Percentiles rank a stretch among this genome's conserved stretches.
Conservation (phyloP, 441 rosid species). For the Populus hybrid region DNA sequence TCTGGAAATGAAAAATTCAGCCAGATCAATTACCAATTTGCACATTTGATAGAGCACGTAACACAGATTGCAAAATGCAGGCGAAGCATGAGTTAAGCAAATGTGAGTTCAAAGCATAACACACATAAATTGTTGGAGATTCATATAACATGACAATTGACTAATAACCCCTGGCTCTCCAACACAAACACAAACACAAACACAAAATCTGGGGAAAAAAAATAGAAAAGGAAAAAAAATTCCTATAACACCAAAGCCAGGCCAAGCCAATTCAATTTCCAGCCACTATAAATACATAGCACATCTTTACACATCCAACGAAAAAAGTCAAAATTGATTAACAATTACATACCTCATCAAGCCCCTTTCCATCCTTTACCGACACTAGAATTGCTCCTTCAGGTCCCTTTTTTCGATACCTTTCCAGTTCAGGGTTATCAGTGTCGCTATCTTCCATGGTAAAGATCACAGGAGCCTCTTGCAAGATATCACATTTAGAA, state of each 20-base stretch:
- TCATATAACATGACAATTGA: not conserved
- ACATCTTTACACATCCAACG: not conserved
- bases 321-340: not conserved
- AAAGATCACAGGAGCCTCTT: conserved; percentile 52
- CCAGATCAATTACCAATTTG: not conserved
- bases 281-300: not conserved
- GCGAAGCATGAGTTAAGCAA: not conserved
- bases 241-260: not conserved
- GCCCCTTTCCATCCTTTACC: conserved; percentile 61
- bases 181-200: too few species aligned
- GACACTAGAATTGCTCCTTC: conserved; percentile 69
- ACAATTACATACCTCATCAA: conserved; percentile 48
- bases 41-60: not conserved
- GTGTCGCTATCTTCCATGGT: conserved; percentile 48
- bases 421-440: conserved; percentile 50
- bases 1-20: not conserved
- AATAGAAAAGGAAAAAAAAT: not conserved
- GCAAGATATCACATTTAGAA: conserved; percentile 82
- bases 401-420: conserved; percentile 69
- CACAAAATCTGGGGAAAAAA: not conserved
- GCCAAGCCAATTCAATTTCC: not conserved
- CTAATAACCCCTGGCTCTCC: not conserved
- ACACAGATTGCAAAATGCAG: not conserved
- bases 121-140: not conserved
- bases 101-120: not conserved